These are phyloP conservation scores for Dittrichia graveolens DNA, from an alignment of 129 eudicot genomes.

Conservation along the genomic window DNA sequence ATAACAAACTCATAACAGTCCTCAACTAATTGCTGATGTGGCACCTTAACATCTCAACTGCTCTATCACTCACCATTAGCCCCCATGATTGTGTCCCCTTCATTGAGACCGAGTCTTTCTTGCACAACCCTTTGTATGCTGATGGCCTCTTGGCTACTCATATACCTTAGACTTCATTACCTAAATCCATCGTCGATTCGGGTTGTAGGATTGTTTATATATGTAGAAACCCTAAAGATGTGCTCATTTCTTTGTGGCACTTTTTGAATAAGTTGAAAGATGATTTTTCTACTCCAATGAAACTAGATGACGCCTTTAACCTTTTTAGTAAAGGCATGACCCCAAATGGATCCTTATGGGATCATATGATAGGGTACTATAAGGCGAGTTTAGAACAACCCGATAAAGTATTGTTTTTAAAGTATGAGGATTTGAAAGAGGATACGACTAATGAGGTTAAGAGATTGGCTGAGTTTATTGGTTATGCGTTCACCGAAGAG, in stretches of 20 bases:
- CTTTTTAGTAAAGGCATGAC: slow-evolving; percentile 16
- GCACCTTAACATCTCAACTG: no score
- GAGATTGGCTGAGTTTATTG: slow-evolving; percentile 36
- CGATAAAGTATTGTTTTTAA: not conserved
- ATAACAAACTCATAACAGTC: no score
- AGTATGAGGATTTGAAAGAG: slow-evolving; percentile 20
- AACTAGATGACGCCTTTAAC: slow-evolving; percentile 29
- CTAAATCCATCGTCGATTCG: slow-evolving; percentile 16
- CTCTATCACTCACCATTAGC: slow-evolving; percentile 24
- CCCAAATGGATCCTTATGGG: slow-evolving; percentile 29
- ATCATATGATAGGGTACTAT: slow-evolving; percentile 29
- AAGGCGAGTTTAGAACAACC: slow-evolving; percentile 28
- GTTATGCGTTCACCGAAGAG: slow-evolving; percentile 31
- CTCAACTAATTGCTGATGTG: no score
- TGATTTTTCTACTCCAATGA: not conserved
- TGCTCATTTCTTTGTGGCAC: slow-evolving; percentile 29
- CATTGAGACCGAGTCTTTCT: slow-evolving; percentile 18
- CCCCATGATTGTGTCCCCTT: slow-evolving; percentile 46
- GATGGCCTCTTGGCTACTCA: slow-evolving; percentile 30
- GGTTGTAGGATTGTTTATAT: slow-evolving; percentile 32
- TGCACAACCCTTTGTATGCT: not conserved
- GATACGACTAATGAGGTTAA: slow-evolving; percentile 3
- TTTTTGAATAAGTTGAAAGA: slow-evolving; percentile 16
- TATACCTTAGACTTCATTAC: slow-evolving; percentile 28
- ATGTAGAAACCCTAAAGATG: slow-evolving; percentile 38